Evolutionary conservation across 108 stramenopile genomes (phyloP).

Genomic region (Aurantiochytrium sp.): DNA sequence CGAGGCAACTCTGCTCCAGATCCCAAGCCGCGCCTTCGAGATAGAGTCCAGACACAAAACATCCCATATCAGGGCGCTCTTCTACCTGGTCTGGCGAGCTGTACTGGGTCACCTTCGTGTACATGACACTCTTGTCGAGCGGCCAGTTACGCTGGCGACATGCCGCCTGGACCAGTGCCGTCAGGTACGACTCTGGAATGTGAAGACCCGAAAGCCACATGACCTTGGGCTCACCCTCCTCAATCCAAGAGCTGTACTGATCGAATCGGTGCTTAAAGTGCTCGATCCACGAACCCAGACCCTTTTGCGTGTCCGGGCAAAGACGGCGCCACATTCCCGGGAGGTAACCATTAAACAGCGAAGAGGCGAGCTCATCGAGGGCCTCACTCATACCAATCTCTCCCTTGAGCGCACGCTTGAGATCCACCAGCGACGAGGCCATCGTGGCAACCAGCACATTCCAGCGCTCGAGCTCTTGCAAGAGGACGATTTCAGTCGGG

Average conservation of each 20-base stretch:
- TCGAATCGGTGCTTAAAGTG: slow-evolving; percentile 43
- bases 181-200: slow-evolving; percentile 63
- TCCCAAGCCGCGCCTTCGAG: slow-evolving; percentile 68
- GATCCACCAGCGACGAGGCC: slow-evolving; percentile 42
- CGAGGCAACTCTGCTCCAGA: slow-evolving; percentile 24
- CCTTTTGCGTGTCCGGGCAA: slow-evolving; percentile 55
- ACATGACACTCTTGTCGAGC: slow-evolving; percentile 60
- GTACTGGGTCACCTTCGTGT: slow-evolving; percentile 49
- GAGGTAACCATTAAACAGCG: slow-evolving; percentile 56
- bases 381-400: slow-evolving; percentile 66
- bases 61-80: slow-evolving; percentile 43
- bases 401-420: slow-evolving; percentile 49
- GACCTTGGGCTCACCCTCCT: slow-evolving; percentile 47
- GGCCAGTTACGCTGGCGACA: slow-evolving; percentile 55
- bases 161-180: slow-evolving; percentile 61
- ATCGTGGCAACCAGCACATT: slow-evolving; percentile 48
- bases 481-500: slow-evolving; percentile 56
- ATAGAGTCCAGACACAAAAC: slow-evolving; percentile 54
- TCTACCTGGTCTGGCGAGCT: slow-evolving; percentile 4
- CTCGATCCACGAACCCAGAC: slow-evolving; percentile 59
- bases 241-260: slow-evolving; percentile 54
- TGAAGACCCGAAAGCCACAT: slow-evolving; percentile 62
- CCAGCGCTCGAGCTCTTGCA: slow-evolving; percentile 68
- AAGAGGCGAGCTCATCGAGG: slow-evolving; percentile 49
- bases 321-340: slow-evolving; percentile 47